These are phyloP conservation scores for Heracleum sosnowskyi DNA, from an alignment of 129 eudicot species.

Conservation along the genomic window DNA sequence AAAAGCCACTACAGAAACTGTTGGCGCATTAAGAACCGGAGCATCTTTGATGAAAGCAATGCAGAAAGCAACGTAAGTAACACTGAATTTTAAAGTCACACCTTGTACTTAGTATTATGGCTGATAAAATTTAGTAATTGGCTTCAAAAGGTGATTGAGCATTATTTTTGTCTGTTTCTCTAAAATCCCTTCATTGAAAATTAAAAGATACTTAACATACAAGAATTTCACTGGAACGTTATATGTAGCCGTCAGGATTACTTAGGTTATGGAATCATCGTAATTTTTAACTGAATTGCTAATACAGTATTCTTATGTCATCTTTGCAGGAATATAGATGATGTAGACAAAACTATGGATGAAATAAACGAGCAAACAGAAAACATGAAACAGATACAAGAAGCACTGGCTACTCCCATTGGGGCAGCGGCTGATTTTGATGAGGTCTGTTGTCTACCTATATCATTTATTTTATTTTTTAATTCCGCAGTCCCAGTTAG, in stretches of 20 bases:
- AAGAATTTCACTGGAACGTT: background rate
- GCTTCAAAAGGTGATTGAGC: background rate
- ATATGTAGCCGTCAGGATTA: background rate
- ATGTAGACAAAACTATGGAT: constrained; percentile 57
- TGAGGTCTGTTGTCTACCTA: constrained; percentile 24
- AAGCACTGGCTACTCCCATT: constrained; percentile 45
- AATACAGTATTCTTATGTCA: background rate
- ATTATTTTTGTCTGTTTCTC: background rate
- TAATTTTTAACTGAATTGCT: background rate
- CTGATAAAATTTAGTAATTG: background rate
- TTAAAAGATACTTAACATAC: background rate
- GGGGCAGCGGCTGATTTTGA: constrained; percentile 63
- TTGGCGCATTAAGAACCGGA: constrained; percentile 57
- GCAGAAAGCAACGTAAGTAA: constrained; percentile 50
- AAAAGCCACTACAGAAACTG: constrained; percentile 55
- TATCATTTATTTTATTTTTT: background rate
- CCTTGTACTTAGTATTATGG: background rate
- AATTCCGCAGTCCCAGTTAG: background rate
- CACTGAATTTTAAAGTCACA: background rate
- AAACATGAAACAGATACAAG: constrained; percentile 51
- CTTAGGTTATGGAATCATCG: background rate
- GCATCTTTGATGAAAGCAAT: constrained; percentile 54
- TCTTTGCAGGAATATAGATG: constrained; percentile 41
- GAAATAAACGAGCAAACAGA: constrained; percentile 58
- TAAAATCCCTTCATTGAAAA: background rate